Evolutionary conservation across 306 rosid species (phyloP).

Genomic region (Cucurbita argyrosperma): DNA sequence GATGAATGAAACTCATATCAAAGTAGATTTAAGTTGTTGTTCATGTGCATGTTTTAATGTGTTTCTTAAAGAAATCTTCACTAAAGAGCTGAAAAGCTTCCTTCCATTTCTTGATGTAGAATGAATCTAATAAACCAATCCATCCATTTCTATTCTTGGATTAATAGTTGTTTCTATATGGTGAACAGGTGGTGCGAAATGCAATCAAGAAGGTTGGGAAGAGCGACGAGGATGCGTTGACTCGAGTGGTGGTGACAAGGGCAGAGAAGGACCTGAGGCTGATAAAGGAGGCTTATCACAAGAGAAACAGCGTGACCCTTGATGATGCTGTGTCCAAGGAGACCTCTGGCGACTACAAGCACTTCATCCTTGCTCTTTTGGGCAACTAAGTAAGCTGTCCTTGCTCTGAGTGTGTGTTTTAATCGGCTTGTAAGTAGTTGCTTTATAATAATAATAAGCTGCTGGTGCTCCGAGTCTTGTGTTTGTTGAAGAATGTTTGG

Average conservation of each 20-base stretch:
- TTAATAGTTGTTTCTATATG: too few relatives aligned
- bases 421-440: constrained; percentile 1
- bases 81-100: background rate
- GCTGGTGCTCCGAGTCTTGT: background rate
- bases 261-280: constrained; percentile 66
- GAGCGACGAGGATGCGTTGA: constrained; percentile 59
- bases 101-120: background rate
- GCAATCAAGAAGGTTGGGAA: constrained; percentile 38
- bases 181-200: constrained; percentile 22
- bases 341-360: constrained; percentile 53
- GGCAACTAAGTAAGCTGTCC: constrained; percentile 31
- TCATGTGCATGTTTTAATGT: background rate
- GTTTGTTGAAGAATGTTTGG: background rate
- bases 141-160: background rate
- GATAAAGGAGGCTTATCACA: constrained; percentile 54
- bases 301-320: constrained; percentile 61
- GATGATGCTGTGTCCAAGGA: constrained; percentile 61
- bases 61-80: background rate
- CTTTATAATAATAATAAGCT: background rate
- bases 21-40: background rate
- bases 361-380: constrained; percentile 51
- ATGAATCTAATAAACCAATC: background rate
- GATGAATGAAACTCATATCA: background rate
- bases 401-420: constrained; percentile 18
- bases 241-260: constrained; percentile 58